A percentile compares a stretch with the other conserved stretches of the same genome.
These are phyloP conservation scores for Tilletia caries DNA, from an alignment of 1,284 basidiomycete species.

Conservation along the genomic window DNA sequence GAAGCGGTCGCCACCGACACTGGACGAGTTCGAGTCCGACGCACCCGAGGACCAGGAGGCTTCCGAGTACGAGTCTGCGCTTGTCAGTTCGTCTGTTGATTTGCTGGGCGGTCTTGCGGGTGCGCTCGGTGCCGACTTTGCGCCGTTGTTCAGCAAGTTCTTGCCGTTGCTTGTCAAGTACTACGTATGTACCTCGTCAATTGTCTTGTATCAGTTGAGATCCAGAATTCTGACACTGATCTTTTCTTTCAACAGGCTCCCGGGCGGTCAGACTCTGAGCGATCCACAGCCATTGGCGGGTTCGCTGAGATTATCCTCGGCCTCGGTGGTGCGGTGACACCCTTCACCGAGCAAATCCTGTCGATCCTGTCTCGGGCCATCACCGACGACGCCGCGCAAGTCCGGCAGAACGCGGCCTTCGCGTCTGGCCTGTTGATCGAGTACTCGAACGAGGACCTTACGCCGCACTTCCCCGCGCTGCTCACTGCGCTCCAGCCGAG, in stretches of 20 bases:
- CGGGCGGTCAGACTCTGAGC: conserved; percentile 81
- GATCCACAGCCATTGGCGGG: conserved; percentile 87
- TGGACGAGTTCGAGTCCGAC: conserved; percentile 74
- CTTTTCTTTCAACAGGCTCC: conserved; percentile 52
- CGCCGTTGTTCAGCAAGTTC: conserved; percentile 78
- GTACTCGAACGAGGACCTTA: conserved; percentile 78
- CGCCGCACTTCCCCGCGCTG: conserved; percentile 74
- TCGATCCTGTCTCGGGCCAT: conserved; percentile 61
- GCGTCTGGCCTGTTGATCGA: conserved; percentile 88
- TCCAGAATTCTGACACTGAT: conserved; percentile 20
- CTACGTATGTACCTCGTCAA: conserved; percentile 68
- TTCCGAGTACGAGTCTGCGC: conserved; percentile 93
- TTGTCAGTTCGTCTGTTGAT: conserved; percentile 90
- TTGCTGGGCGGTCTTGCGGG: conserved; percentile 86
- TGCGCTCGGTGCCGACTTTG: conserved; percentile 79
- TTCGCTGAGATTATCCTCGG: conserved; percentile 93
- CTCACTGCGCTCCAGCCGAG: conserved; percentile 77
- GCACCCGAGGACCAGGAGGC: conserved; percentile 68
- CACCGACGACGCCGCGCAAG: conserved; percentile 80
- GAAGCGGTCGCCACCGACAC: conserved; percentile 60
- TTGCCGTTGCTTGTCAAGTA: conserved; percentile 86
- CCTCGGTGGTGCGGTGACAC: conserved; percentile 81
- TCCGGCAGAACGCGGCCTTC: conserved; percentile 93
- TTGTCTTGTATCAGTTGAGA: no score
- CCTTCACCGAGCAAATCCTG: conserved; percentile 67